Base-by-base conservation (phyloP, 2,329 filamentous ascomycete species). In the Fusarium bulbicola region DNA sequence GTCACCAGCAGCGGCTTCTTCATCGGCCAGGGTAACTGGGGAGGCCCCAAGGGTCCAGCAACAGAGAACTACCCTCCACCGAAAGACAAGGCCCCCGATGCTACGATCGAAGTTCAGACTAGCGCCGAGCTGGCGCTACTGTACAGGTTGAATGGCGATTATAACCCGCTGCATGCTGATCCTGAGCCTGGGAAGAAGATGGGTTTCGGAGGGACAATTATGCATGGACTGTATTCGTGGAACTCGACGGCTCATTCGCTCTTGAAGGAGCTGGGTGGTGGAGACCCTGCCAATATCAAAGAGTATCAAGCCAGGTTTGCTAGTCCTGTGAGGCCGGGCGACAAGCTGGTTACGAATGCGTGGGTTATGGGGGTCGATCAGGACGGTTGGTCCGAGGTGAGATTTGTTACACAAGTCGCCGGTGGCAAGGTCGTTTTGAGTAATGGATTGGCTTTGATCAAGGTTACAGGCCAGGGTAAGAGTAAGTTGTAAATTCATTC, bases 211-310 rank as follows among this genome's bases (percentile, higher is more conserved):
- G 84, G 84, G 3, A 79, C 81, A 8, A 86, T 86, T 60, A 74
- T 86, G 53, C 85, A 86, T 60, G 85, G 85, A 2, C 75, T 87
- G 36, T 83, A 82, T 14, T 86, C 83, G 21, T 86, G 84, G 84
- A 86, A 86, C 69, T 83, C 85, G 61, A 82, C 82, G 3, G 84
- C 84, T 21, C 83, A 85, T 66, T 82, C 81, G 6, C 59, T 86
- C 9, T 76, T 86, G 62, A 80, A 79, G 49, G 78, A 79, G 66
- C 68, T 85, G 9, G 85, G 84, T 24, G 78, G 73, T 12, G 83
- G 82, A 14, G 82, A 86, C 63, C 81, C 84, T 6, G 65, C 64
- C 6, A 79, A 82, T 37, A 78, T 87, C 37, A 83, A 79, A 70
- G 81, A 82, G 37, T 86, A 84, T 62, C 81, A 83, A 9, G 84